Evolutionary conservation across 2,329 filamentous ascomycete species (phyloP).

Genomic region (Trichoderma simmonsii): DNA sequence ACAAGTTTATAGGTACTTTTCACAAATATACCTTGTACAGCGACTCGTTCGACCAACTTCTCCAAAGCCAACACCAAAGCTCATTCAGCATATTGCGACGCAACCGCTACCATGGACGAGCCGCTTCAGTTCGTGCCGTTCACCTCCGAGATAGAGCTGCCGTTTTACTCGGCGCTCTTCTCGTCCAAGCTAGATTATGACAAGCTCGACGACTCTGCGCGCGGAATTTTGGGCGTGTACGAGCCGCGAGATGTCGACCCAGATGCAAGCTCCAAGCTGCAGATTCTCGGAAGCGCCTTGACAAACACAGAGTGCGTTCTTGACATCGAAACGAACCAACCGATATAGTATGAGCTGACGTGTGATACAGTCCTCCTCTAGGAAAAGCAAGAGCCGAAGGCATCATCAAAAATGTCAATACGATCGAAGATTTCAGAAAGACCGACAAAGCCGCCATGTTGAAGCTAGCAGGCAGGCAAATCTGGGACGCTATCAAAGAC

Average conservation of each 20-base stretch:
- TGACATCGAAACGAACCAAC: slow-evolving; percentile 20
- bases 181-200: slow-evolving; percentile 94
- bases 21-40: background rate
- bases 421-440: slow-evolving; percentile 86
- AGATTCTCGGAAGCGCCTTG: slow-evolving; percentile 82
- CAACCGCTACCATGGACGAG: slow-evolving; percentile 45
- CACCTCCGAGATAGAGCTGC: slow-evolving; percentile 88
- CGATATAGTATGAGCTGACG: slow-evolving; percentile 30
- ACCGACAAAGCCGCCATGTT: slow-evolving; percentile 77
- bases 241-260: slow-evolving; percentile 74
- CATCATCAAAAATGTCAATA: slow-evolving; percentile 94
- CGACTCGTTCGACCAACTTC: background rate
- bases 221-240: slow-evolving; percentile 82
- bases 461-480: slow-evolving; percentile 76
- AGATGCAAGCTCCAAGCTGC: slow-evolving; percentile 80
- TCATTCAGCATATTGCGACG: background rate
- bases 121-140: slow-evolving; percentile 76
- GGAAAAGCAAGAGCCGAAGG: slow-evolving; percentile 82
- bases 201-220: slow-evolving; percentile 90
- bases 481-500: slow-evolving; percentile 97
- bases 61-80: background rate
- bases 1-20: background rate
- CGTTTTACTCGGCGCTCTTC: slow-evolving; percentile 92
- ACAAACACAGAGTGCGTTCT: slow-evolving; percentile 72
- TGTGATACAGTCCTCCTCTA: slow-evolving; percentile 55